These are phyloP conservation scores for Chenopodium album DNA, from an alignment of 148 eudicot species.

Conservation along the genomic window DNA sequence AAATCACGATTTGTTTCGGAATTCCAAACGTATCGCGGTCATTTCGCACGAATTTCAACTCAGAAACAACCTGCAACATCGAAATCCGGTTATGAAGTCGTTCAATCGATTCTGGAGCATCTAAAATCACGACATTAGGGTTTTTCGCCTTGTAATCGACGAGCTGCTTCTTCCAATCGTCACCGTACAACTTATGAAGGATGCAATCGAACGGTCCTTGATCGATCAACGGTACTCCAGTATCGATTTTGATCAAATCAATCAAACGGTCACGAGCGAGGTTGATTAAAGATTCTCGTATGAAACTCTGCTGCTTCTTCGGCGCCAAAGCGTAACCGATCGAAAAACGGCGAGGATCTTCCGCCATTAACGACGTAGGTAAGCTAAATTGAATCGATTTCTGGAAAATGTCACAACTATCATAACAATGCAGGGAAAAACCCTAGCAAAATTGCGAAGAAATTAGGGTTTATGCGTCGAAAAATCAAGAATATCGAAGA, in stretches of 20 bases:
- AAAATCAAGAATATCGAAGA: neutral
- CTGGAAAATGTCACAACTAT: constrained; percentile 10
- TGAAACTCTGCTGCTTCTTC: constrained; percentile 60
- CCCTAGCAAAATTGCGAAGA: neutral
- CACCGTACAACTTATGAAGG: constrained; percentile 56
- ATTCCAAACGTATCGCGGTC: constrained; percentile 47
- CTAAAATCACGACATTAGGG: constrained; percentile 51
- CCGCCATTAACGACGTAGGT: constrained; percentile 42
- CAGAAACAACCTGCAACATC: constrained; percentile 64
- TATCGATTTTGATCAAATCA: constrained; percentile 52
- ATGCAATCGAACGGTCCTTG: constrained; percentile 80
- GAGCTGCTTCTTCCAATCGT: constrained; percentile 56
- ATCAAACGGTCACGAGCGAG: constrained; percentile 47
- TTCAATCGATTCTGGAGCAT: constrained; percentile 52
- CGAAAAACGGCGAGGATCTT: constrained; percentile 29
- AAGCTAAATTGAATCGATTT: neutral
- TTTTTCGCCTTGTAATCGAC: constrained; percentile 33
- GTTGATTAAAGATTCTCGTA: constrained; percentile 42
- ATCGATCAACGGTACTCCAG: constrained; percentile 38
- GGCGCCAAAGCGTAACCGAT: constrained; percentile 70
- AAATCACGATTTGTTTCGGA: constrained; percentile 64
- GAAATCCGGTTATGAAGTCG: constrained; percentile 67
- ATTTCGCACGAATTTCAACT: constrained; percentile 24
- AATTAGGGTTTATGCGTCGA: constrained; percentile 25
- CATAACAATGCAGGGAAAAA: constrained; percentile 30